Evolutionary conservation across 2,329 filamentous ascomycete genomes (phyloP).

Genomic region (Plenodomus biglobosus): DNA sequence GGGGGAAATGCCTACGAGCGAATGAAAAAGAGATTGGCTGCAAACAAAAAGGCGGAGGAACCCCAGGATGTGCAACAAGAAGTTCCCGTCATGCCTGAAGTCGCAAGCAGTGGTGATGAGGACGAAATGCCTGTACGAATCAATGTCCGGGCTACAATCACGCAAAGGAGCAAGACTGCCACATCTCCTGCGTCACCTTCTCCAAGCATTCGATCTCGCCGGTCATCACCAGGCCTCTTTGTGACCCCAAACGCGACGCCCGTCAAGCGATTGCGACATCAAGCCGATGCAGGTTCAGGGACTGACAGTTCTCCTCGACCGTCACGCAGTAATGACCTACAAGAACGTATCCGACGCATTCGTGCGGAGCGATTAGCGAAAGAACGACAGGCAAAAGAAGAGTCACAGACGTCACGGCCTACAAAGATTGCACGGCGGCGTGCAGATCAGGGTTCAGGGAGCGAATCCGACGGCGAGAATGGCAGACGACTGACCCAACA

Average conservation of each 20-base stretch:
- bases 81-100: slow-evolving; percentile 4
- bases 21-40: slow-evolving; percentile 50
- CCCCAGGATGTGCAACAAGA: slow-evolving; percentile 9
- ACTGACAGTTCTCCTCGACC: slow-evolving; percentile 46
- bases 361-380: slow-evolving; percentile 68
- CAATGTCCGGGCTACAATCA: slow-evolving; percentile 14
- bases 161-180: slow-evolving; percentile 12
- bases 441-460: slow-evolving; percentile 48
- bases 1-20: slow-evolving; percentile 50
- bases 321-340: slow-evolving; percentile 62
- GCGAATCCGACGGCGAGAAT: slow-evolving; percentile 59
- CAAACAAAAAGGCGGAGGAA: slow-evolving; percentile 19
- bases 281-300: slow-evolving; percentile 45
- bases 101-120: slow-evolving; percentile 30
- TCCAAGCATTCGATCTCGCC: slow-evolving; percentile 30
- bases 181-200: slow-evolving; percentile 21
- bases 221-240: slow-evolving; percentile 58
- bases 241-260: slow-evolving; percentile 53
- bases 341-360: slow-evolving; percentile 73
- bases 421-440: slow-evolving; percentile 21
- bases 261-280: slow-evolving; percentile 30
- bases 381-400: slow-evolving; percentile 55
- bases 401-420: slow-evolving; percentile 45
- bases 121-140: slow-evolving; percentile 32
- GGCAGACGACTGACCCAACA: slow-evolving; percentile 62